Conservation (phyloP, 805 yeast species). For the Metschnikowia lachancei region DNA sequence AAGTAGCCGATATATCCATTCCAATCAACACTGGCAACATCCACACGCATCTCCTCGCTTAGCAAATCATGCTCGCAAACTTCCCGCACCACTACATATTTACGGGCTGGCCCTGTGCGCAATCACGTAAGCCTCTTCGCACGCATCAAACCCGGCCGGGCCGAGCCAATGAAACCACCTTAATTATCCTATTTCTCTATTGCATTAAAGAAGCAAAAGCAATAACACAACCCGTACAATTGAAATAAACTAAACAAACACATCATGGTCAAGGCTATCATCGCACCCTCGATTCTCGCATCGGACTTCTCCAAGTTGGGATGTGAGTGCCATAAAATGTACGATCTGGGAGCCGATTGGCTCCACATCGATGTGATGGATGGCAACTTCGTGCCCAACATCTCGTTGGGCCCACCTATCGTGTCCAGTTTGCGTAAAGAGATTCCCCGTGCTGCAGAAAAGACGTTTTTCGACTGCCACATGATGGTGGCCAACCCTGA, state of each 20-base stretch:
- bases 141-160: no score
- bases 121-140: no score
- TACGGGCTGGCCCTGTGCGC: no score
- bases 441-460: slow-evolving; percentile 61
- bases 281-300: slow-evolving; percentile 94
- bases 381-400: slow-evolving; percentile 97
- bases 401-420: slow-evolving; percentile 90
- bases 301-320: slow-evolving; percentile 89
- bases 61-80: no score
- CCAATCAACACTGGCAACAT: no score
- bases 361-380: slow-evolving; percentile 98
- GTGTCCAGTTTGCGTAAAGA: slow-evolving; percentile 72
- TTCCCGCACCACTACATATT: no score
- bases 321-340: slow-evolving; percentile 78
- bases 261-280: slow-evolving; percentile 70
- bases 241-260: not conserved
- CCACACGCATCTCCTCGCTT: no score
- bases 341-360: slow-evolving; percentile 89
- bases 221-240: no score
- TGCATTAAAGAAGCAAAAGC: no score
- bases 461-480: slow-evolving; percentile 83
- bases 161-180: no score
- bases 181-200: no score
- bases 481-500: slow-evolving; percentile 96
- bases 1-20: no score